Evolutionary conservation across 2,329 filamentous ascomycete species (phyloP).

Genomic region (Arthrinium puccinioides): DNA sequence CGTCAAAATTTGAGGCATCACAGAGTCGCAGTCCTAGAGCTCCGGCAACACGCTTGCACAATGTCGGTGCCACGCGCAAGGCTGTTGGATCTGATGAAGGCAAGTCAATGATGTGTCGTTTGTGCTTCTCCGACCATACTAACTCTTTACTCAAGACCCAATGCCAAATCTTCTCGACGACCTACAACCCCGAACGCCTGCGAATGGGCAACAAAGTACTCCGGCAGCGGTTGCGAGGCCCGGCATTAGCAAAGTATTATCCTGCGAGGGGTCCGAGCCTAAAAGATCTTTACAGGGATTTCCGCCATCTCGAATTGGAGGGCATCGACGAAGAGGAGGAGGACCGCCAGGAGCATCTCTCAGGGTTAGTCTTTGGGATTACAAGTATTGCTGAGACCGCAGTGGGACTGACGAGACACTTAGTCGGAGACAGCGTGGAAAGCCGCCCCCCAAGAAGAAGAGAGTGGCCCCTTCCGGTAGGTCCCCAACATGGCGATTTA

Average conservation of each 20-base stretch:
- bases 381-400: neutral
- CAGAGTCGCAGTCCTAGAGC: too few species aligned
- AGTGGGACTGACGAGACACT: slow-evolving; percentile 20
- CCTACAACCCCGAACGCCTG: slow-evolving; percentile 76
- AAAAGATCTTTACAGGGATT: slow-evolving; percentile 66
- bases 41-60: slow-evolving; percentile 29
- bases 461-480: slow-evolving; percentile 33
- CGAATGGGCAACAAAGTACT: slow-evolving; percentile 90
- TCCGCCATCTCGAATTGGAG: slow-evolving; percentile 60
- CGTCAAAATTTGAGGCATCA: too few species aligned
- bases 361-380: slow-evolving; percentile 41
- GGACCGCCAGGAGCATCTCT: slow-evolving; percentile 69
- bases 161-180: slow-evolving; percentile 87
- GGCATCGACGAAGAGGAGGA: slow-evolving; percentile 71
- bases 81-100: slow-evolving; percentile 72
- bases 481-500: neutral
- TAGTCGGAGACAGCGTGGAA: slow-evolving; percentile 72
- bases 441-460: slow-evolving; percentile 87
- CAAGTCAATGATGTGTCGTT: slow-evolving; percentile 25
- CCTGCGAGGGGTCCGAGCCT: slow-evolving; percentile 57
- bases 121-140: neutral
- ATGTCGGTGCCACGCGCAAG: slow-evolving; percentile 58
- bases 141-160: slow-evolving; percentile 52
- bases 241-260: slow-evolving; percentile 79
- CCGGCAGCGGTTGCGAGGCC: slow-evolving; percentile 80